Base-by-base conservation (phyloP, 805 yeast species). In the Kodamaea laetipori region DNA sequence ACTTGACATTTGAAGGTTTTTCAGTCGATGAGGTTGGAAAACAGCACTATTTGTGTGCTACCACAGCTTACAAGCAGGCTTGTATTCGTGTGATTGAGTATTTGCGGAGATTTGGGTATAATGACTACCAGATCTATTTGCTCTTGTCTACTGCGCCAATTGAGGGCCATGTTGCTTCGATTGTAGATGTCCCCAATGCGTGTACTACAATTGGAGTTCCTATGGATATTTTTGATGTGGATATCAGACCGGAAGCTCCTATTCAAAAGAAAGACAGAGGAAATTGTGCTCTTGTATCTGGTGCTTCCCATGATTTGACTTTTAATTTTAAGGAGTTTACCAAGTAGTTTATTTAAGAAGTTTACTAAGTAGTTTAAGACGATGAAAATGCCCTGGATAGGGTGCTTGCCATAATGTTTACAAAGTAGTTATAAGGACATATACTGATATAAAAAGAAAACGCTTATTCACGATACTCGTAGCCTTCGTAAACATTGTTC, bases 171-270 rank as follows among this genome's bases (percentile, higher is more conserved):
- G 57, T 76, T 47, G 79, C 80, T 1, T 75, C 77, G 11, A 68
- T 76, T 42, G 80, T 75, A 12, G 80, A 75, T 55, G 70, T 75
- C 42, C 80, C 80, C 27, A 75, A 76, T 57, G 68, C 78, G 1
- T 75, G 79, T 50, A 74, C 80, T 17, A 73, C 80, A 0, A 60
- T 75, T 35, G 77, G 78, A 1, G 49, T 75, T 4, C 80, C 80
- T 4, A 71, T 73, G 68, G 80, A 75, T 47, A 74, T 74, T 27
- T 75, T 75, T 53, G 76, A 74, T 31, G 75, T 75, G 50, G 79
- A 75, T 47, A 64, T 72, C 9, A 50, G 71, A 6, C 77, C 77
- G 16, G 71, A 63, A 37, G 63, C 61, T 3, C 54, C 50, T 4
- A 57, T 52, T 7, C 48, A 23, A 10, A 58, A 55, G 25, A 35